Conservation (phyloP, 257 asterid genomes). For the Solanum tacnaense region DNA sequence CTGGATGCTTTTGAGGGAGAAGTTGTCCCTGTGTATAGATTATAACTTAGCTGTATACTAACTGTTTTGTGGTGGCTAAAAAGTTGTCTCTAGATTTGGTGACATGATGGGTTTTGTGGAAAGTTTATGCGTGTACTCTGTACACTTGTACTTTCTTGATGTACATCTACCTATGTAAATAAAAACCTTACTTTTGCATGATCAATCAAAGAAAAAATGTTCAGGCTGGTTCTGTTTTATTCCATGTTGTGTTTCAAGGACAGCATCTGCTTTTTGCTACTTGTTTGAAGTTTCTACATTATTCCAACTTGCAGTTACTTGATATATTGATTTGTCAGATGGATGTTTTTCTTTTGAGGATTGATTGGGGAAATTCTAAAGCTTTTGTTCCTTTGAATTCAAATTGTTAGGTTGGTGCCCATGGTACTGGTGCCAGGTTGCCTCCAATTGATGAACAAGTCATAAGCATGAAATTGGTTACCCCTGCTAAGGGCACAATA, state of each 20-base stretch:
- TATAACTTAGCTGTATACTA: not conserved
- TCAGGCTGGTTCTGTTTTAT: not conserved
- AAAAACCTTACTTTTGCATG: not conserved
- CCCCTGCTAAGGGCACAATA: constrained; percentile 83
- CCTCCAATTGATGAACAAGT: constrained; percentile 97
- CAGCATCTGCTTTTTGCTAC: not conserved
- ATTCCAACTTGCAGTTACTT: not conserved
- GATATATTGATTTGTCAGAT: not conserved
- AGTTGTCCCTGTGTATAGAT: not conserved
- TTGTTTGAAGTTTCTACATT: not conserved
- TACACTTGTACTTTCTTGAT: not conserved
- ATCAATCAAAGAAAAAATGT: not conserved
- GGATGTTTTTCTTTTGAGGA: not conserved
- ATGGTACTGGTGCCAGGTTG: constrained; percentile 91
- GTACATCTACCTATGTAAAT: not conserved
- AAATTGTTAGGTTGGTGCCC: constrained; percentile 79
- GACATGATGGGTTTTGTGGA: not conserved
- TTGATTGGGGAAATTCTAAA: not conserved
- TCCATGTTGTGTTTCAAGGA: not conserved
- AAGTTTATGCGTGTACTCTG: not conserved
- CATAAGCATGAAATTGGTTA: constrained; percentile 86
- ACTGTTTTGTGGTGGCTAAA: not conserved
- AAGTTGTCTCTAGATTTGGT: not conserved
- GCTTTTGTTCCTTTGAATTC: not conserved
- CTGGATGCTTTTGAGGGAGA: not conserved